Conservation (phyloP, 2,329 filamentous ascomycete genomes). For the Ambrosiella beaveri region DNA sequence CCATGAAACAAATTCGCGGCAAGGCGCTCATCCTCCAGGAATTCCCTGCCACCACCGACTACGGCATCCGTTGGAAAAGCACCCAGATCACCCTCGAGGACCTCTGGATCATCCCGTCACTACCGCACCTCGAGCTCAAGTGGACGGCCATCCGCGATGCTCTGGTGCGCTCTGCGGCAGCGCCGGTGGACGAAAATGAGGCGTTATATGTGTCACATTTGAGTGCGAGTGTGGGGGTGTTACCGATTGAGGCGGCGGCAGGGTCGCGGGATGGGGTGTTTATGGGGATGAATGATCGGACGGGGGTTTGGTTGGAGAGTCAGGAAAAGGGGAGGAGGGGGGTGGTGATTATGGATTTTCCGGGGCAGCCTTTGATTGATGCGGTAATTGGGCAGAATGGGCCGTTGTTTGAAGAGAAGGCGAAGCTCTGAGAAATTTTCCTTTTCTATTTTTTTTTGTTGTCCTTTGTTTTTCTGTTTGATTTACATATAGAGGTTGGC, state of each 20-base stretch:
- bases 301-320: slow-evolving; percentile 26
- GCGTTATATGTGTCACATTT: slow-evolving; percentile 31
- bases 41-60: slow-evolving; percentile 22
- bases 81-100: slow-evolving; percentile 30
- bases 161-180: slow-evolving; percentile 22
- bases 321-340: slow-evolving; percentile 21
- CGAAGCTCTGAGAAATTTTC: not conserved
- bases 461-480: not conserved
- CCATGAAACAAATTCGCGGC: slow-evolving; percentile 28
- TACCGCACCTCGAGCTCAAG: slow-evolving; percentile 28
- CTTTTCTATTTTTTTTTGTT: not conserved
- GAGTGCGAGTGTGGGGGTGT: slow-evolving; percentile 30
- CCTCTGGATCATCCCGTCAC: slow-evolving; percentile 27
- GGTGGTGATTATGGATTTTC: slow-evolving; percentile 33
- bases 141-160: slow-evolving; percentile 27
- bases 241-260: slow-evolving; percentile 33
- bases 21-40: slow-evolving; percentile 32
- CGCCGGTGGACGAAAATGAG: slow-evolving; percentile 19
- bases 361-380: slow-evolving; percentile 26
- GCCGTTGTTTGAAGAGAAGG: slow-evolving; percentile 13
- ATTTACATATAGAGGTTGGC: too few relatives aligned
- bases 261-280: slow-evolving; percentile 26
- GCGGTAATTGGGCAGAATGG: slow-evolving; percentile 26
- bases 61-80: slow-evolving; percentile 29
- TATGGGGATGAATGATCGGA: slow-evolving; percentile 33